Evolutionary conservation across 768 basidiomycete species (phyloP), one percentile per base, ranked within the genome.

Genomic region (Boletus sp.): DNA sequence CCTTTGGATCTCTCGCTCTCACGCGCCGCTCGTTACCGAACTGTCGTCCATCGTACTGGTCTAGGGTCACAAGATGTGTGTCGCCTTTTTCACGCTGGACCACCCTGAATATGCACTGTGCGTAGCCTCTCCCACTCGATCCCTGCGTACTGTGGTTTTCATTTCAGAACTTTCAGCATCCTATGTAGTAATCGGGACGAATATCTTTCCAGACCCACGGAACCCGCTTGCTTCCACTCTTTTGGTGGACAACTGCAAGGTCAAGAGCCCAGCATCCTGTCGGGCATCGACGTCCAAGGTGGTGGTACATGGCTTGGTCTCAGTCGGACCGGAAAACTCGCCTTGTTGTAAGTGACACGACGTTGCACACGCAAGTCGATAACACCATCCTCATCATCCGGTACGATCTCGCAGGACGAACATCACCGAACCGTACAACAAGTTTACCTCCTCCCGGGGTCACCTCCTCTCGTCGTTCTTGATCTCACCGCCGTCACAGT

Each of bases 231-330:
- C 61, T 90, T 86, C 68, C 91, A 90, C 68, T 77, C 82, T 9
- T 91, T 91, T 65, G 80, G 74, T 30, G 57, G 67, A 57, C 61
- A 58, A 55, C 37, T 20, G 55, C 63, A 60, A 8, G 45, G 54
- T 52, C 20, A 35, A 45, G 56, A 57, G 17, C 76, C 71, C 24
- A 66, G 66, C 48, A 70, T 93, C 57, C 77, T 94, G 53, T 92
- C 90, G 2, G 92, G 92, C 47, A 80, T 85, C 62, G 92, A 94
- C 72, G 66, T 77, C 20, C 75, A 75, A 47, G 90, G 85, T 3
- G 90, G 90, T 40, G 92, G 92, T 44, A 89, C 90, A 36, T 94
- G 92, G 92, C 80, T 91, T 64, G 92, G 92, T 12, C 71, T 92
- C 55, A 83, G 71, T 67, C 79, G 80, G 57, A 59, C 78, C 57